Base-by-base conservation (phyloP, 257 asterid species). In the Orobanche coerulescens region DNA sequence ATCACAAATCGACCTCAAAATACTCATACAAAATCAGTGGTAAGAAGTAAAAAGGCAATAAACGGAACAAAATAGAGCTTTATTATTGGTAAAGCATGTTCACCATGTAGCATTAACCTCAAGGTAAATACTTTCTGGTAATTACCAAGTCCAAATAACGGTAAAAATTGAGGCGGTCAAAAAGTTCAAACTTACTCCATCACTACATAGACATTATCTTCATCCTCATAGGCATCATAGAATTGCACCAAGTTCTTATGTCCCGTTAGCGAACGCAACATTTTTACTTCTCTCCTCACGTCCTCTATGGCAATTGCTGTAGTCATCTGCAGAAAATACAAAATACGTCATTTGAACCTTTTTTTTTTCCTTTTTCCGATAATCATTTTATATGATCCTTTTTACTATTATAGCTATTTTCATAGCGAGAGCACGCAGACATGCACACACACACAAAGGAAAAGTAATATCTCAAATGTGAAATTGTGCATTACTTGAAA, bases 151-250 rank as follows among this genome's bases (percentile, higher is more conserved):
- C n/a, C n/a, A n/a, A n/a, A n/a, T n/a, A n/a, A n/a, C n/a, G n/a
- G n/a, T n/a, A n/a, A n/a, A n/a, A n/a, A n/a, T n/a, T n/a, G n/a
- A n/a, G n/a, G n/a, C n/a, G n/a, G n/a, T n/a, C n/a, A n/a, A n/a
- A 58, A 30, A 33, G 52, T 40, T n/a, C 14, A 61, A 66, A 70
- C 90, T 75, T 78, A 82, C 90, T 82, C 90, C 84, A 80, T 83
- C 28, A 78, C 87, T 50, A 74, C 73, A 48, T 73, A 83, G 57
- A 83, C 81, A 71, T 71, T 80, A 4, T 80, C 79, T 61, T 72
- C 79, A 70, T 83, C 90, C 60, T 83, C 90, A 20, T 69, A 78
- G 47, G 90, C 78, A 51, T 83, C 84, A 28, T 76, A 76, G 76
- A 83, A 73, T 59, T 76, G 75, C 49, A 83, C 82, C 40, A 80